These are phyloP conservation scores for Hypoxylon rickii DNA, from an alignment of 495 filamentous ascomycete genomes.

Conservation along the genomic window DNA sequence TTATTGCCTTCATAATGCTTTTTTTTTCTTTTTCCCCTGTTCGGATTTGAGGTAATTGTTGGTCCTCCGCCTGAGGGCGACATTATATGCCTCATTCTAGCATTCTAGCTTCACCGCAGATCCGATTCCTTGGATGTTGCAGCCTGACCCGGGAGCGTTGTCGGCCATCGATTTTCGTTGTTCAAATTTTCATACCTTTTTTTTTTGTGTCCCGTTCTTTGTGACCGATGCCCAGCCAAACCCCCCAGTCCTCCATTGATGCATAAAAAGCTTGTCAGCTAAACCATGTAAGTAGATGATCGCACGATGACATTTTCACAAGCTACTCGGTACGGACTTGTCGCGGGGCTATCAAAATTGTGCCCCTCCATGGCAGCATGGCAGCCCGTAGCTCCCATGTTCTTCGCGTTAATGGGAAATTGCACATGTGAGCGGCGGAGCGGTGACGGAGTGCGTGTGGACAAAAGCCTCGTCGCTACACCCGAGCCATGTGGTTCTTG, in stretches of 20 bases:
- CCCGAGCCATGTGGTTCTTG: conserved; percentile 21
- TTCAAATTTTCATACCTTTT: neutral
- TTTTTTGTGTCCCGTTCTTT: no score
- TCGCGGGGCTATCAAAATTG: no score
- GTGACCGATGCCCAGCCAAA: no score
- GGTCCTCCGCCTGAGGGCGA: neutral
- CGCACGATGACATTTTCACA: neutral
- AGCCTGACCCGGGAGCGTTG: conserved; percentile 21
- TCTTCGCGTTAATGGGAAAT: no score
- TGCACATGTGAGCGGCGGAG: conserved; percentile 17
- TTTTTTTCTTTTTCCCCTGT: conserved; percentile 12
- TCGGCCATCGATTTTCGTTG: conserved; percentile 12
- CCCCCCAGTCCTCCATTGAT: no score
- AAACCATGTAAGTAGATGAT: neutral
- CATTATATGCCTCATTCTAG: conserved; percentile 32
- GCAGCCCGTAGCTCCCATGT: no score
- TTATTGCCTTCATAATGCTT: conserved; percentile 13
- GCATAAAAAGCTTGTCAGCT: neutral
- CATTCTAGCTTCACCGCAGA: conserved; percentile 5
- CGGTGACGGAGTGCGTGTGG: conserved; percentile 22
- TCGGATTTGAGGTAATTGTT: conserved; percentile 30
- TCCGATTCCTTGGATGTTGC: conserved; percentile 11
- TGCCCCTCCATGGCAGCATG: no score
- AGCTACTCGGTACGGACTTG: no score
- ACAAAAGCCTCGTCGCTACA: conserved; percentile 6